These are phyloP conservation scores for Logfia minima DNA, from an alignment of 129 eudicot species.

Conservation along the genomic window DNA sequence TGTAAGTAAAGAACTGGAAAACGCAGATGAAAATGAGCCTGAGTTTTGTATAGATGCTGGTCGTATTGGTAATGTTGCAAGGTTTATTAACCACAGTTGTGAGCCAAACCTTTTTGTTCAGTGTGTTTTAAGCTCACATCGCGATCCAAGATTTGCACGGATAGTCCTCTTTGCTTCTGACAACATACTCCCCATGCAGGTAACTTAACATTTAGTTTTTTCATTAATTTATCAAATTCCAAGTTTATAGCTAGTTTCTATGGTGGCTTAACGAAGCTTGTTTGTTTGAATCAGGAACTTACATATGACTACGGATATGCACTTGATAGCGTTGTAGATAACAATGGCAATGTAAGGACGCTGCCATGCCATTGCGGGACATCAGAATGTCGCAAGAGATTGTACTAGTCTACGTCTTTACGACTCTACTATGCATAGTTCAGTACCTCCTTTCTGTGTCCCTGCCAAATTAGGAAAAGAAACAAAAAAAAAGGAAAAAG, in stretches of 20 bases:
- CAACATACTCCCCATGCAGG: slow-evolving; percentile 38
- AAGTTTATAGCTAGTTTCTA: background rate
- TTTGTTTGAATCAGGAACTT: slow-evolving; percentile 58
- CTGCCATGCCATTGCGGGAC: slow-evolving; percentile 80
- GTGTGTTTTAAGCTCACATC: slow-evolving; percentile 38
- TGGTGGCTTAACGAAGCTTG: background rate
- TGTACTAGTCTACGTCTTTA: slow-evolving; percentile 36
- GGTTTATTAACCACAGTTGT: slow-evolving; percentile 50
- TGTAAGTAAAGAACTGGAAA: slow-evolving; percentile 20
- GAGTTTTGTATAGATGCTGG: slow-evolving; percentile 49
- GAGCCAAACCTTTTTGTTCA: slow-evolving; percentile 48
- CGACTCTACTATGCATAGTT: background rate
- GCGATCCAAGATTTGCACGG: slow-evolving; percentile 38
- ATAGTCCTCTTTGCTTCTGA: slow-evolving; percentile 38
- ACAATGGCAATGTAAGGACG: slow-evolving; percentile 52
- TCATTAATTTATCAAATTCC: background rate
- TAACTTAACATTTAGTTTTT: background rate
- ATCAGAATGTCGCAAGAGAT: slow-evolving; percentile 63
- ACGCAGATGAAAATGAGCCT: slow-evolving; percentile 18
- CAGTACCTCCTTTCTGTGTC: background rate
- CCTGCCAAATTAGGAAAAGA: background rate
- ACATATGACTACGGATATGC: slow-evolving; percentile 78
- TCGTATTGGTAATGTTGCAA: slow-evolving; percentile 40
- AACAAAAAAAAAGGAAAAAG: no score
- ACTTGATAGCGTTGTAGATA: slow-evolving; percentile 69